Percentiles rank a stretch among this genome's conserved stretches.
Evolutionary conservation across 495 filamentous ascomycete genomes (phyloP).

Genomic region (Trichoderma reesei): DNA sequence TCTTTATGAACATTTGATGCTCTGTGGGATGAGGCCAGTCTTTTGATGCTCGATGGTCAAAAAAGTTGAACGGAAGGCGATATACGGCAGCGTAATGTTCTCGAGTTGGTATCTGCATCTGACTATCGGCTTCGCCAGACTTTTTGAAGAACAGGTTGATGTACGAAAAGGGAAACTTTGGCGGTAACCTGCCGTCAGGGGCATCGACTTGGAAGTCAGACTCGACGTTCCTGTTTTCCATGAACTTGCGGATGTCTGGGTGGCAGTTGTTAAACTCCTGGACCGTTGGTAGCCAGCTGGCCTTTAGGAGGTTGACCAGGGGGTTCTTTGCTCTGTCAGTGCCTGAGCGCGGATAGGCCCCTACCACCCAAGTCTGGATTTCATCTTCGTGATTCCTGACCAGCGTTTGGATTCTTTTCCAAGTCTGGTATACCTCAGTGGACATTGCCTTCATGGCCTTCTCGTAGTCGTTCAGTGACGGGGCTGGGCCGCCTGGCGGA

Average conservation of each 20-base stretch:
- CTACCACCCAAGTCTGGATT: background rate
- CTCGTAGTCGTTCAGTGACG: background rate
- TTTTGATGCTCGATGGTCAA: background rate
- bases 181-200: background rate
- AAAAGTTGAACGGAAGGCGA: background rate
- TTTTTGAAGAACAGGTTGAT: background rate
- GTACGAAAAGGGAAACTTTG: background rate
- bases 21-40: background rate
- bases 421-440: background rate
- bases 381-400: background rate
- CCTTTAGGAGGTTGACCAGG: background rate
- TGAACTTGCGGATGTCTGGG: background rate
- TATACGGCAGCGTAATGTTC: background rate
- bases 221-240: background rate
- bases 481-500: background rate
- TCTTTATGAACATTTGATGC: background rate
- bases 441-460: background rate
- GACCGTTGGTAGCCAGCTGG: background rate
- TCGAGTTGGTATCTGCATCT: background rate
- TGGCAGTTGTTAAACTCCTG: background rate
- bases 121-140: background rate
- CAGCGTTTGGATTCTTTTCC: background rate
- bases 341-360: background rate
- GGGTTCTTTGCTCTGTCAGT: background rate
- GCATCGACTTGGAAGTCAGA: background rate